These are phyloP conservation scores for Tricholoma bakamatsutake DNA, from an alignment of 768 basidiomycete genomes.

Conservation along the genomic window DNA sequence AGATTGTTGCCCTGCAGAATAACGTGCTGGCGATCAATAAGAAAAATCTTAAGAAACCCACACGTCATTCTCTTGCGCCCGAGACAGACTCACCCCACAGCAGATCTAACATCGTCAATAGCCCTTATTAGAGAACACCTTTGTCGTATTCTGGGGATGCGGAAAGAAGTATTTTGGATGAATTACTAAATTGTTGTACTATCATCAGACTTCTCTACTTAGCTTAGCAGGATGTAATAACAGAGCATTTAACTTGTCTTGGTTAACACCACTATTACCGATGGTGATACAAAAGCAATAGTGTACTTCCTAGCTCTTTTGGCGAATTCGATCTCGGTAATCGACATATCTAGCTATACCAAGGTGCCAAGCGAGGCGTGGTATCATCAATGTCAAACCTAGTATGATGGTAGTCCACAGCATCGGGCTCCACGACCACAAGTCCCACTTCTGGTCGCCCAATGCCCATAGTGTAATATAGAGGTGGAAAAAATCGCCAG, in stretches of 20 bases:
- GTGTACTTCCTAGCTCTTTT: conserved; percentile 10
- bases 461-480: conserved; percentile 69
- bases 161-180: conserved; percentile 9
- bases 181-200: conserved; percentile 3
- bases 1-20: conserved; percentile 95
- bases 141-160: not conserved
- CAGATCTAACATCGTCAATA: conserved; percentile 63
- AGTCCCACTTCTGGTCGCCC: conserved; percentile 62
- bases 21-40: conserved; percentile 93
- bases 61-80: conserved; percentile 62
- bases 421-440: conserved; percentile 61
- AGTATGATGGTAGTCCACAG: conserved; percentile 60
- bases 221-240: not conserved
- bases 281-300: not conserved
- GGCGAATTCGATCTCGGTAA: conserved; percentile 43
- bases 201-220: conserved; percentile 6
- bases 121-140: conserved; percentile 40
- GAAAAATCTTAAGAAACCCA: conserved; percentile 83
- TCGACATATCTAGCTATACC: conserved; percentile 73
- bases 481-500: conserved; percentile 66
- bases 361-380: conserved; percentile 67
- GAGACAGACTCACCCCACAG: conserved; percentile 31
- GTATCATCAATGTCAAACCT: conserved; percentile 61
- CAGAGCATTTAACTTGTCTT: not conserved
- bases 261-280: not conserved